Percentiles rank a stretch among this genome's conserved stretches.
Conservation (phyloP, 2,329 filamentous ascomycete genomes). For the Biscogniauxia marginata region DNA sequence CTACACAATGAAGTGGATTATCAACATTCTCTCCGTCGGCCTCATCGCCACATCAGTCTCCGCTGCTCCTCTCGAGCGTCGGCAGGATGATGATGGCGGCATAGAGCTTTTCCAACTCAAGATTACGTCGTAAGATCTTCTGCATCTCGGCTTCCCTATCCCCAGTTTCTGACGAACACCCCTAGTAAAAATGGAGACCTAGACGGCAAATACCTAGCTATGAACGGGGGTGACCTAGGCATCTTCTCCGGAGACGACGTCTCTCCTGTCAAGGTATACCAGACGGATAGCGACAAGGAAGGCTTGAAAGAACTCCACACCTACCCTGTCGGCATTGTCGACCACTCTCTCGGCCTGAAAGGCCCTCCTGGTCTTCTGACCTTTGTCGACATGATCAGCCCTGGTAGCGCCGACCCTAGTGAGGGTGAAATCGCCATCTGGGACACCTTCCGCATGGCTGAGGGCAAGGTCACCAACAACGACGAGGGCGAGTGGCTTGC, state of each 20-base stretch:
- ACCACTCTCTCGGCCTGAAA: conserved; percentile 38
- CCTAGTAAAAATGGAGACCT: conserved; percentile 21
- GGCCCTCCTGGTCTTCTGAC: conserved; percentile 33
- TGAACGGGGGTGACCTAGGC: conserved; percentile 32
- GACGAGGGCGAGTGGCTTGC: conserved; percentile 34
- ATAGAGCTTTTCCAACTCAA: conserved; percentile 29
- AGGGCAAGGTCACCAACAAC: conserved; percentile 25
- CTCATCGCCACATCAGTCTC: conserved; percentile 19
- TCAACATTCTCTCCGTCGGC: conserved; percentile 25
- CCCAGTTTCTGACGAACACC: conserved; percentile 5
- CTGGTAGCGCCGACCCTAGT: conserved; percentile 23
- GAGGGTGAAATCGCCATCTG: conserved; percentile 31
- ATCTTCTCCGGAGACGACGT: conserved; percentile 26
- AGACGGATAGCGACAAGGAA: conserved; percentile 25
- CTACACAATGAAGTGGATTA: conserved; percentile 27
- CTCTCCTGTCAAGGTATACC: conserved; percentile 30
- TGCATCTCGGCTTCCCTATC: not conserved
- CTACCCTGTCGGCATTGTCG: conserved; percentile 36
- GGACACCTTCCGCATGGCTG: conserved; percentile 35
- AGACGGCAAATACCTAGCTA: conserved; percentile 33
- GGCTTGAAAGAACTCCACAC: conserved; percentile 37
- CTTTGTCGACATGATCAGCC: conserved; percentile 35
- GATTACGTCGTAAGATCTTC: conserved; percentile 22
- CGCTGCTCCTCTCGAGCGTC: conserved; percentile 22
- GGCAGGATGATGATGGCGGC: conserved; percentile 9